These are phyloP conservation scores for Mesotaenium endlicherianum DNA, from an alignment of 139 green algal genomes.

Conservation along the genomic window DNA sequence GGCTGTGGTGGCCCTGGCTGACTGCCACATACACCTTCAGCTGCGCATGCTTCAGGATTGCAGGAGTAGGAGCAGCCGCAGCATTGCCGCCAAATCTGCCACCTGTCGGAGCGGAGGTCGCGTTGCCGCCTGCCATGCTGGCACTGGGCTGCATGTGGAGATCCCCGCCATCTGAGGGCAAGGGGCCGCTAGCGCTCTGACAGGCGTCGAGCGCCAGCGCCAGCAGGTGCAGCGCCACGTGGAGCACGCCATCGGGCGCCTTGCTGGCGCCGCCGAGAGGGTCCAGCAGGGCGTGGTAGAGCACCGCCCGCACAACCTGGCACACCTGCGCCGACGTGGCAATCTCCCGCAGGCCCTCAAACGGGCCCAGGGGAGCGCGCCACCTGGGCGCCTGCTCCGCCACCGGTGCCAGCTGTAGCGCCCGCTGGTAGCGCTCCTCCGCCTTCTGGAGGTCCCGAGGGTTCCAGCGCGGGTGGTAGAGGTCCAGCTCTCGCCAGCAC, in stretches of 20 bases:
- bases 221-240: conserved; percentile 42
- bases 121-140: too few relatives aligned
- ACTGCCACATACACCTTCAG: too few relatives aligned
- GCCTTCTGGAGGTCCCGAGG: conserved; percentile 41
- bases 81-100: too few relatives aligned
- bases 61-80: too few relatives aligned
- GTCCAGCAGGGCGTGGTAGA: conserved; percentile 22
- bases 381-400: conserved; percentile 26
- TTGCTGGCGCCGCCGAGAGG: not conserved
- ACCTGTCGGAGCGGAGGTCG: too few relatives aligned
- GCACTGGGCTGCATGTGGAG: too few relatives aligned
- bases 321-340: conserved; percentile 17
- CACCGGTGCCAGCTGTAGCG: not conserved
- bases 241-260: conserved; percentile 35
- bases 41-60: too few relatives aligned
- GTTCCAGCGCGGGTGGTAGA: conserved; percentile 31
- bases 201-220: conserved; percentile 25
- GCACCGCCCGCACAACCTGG: conserved; percentile 29
- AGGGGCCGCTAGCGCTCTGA: not conserved
- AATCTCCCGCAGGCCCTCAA: conserved; percentile 16
- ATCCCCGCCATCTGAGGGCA: not conserved
- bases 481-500: conserved; percentile 52
- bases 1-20: conserved; percentile 1
- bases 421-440: conserved; percentile 37
- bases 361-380: conserved; percentile 11